Conservation (phyloP, 139 green algal genomes). For the Edaphochlamys debaryana region DNA sequence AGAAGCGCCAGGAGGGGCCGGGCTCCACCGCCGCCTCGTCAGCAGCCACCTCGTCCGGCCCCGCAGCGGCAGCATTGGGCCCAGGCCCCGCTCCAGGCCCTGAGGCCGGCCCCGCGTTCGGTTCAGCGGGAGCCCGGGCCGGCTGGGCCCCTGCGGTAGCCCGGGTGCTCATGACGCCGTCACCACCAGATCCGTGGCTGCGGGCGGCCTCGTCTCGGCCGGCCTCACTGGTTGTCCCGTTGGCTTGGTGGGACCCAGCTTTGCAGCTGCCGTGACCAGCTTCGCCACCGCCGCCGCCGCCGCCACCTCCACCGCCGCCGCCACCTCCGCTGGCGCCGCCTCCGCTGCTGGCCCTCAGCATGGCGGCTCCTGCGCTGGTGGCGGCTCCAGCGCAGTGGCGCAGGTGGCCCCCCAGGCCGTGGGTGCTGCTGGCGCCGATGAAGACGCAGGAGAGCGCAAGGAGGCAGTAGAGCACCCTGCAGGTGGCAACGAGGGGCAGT, state of each 20-base stretch:
- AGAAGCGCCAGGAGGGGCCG: constrained; percentile 76
- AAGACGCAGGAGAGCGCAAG: constrained; percentile 74
- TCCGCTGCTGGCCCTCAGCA: not conserved
- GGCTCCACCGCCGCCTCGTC: not conserved
- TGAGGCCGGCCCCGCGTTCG: too few species aligned
- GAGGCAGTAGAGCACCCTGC: constrained; percentile 78
- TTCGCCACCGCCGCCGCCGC: not conserved
- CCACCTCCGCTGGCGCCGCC: not conserved
- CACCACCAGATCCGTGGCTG: too few species aligned
- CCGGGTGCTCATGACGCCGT: too few species aligned
- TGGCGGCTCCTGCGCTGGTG: constrained; percentile 4
- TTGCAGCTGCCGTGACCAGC: not conserved
- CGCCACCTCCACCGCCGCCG: not conserved
- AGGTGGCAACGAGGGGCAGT: too few species aligned
- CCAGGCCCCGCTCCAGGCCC: too few species aligned
- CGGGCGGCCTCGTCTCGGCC: too few species aligned
- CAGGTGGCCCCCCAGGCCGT: constrained; percentile 81
- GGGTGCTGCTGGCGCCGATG: constrained; percentile 76
- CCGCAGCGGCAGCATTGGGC: too few species aligned
- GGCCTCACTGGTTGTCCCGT: too few species aligned
- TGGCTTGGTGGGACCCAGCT: too few species aligned
- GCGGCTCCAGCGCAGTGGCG: constrained; percentile 35
- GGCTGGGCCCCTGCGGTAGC: too few species aligned
- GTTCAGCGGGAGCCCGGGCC: too few species aligned
- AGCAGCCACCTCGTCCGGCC: not conserved